A percentile compares a stretch with the other conserved stretches of the same genome.
These are phyloP conservation scores for Eutypa lata DNA, from an alignment of 2,329 filamentous ascomycete species.

Conservation along the genomic window DNA sequence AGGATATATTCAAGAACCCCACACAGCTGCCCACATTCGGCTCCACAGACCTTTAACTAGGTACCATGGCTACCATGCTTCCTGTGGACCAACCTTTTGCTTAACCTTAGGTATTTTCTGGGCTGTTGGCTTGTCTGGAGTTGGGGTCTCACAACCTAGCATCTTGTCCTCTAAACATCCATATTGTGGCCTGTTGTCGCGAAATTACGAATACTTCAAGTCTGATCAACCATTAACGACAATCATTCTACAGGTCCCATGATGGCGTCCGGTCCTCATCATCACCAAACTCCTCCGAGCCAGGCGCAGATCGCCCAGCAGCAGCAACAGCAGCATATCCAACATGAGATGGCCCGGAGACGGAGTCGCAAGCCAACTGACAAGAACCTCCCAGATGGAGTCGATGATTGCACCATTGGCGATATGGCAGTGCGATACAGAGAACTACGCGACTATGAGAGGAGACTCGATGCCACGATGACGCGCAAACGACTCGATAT, in stretches of 20 bases:
- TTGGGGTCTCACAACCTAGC: slow-evolving; percentile 1
- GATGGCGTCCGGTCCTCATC: slow-evolving; percentile 53
- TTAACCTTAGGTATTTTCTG: not conserved
- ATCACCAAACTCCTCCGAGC: slow-evolving; percentile 48
- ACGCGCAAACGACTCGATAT: slow-evolving; percentile 92
- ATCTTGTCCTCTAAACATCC: not conserved
- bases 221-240: not conserved
- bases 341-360: slow-evolving; percentile 68
- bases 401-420: slow-evolving; percentile 78
- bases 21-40: slow-evolving; percentile 8
- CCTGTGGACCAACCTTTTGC: not conserved
- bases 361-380: slow-evolving; percentile 89
- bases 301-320: slow-evolving; percentile 52
- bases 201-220: not conserved
- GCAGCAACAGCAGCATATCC: slow-evolving; percentile 48
- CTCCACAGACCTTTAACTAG: slow-evolving; percentile 15
- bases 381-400: slow-evolving; percentile 87
- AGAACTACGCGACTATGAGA: slow-evolving; percentile 81
- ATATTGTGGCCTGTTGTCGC: slow-evolving; percentile 3
- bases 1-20: slow-evolving; percentile 7
- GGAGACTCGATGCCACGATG: slow-evolving; percentile 85
- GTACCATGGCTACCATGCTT: slow-evolving; percentile 6
- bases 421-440: slow-evolving; percentile 81
- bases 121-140: not conserved
- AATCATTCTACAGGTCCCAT: slow-evolving; percentile 44